Evolutionary conservation across 176 grass and related monocot genomes (phyloP), one percentile per base, ranked within the genome.

Genomic region (Oryza brachyantha): DNA sequence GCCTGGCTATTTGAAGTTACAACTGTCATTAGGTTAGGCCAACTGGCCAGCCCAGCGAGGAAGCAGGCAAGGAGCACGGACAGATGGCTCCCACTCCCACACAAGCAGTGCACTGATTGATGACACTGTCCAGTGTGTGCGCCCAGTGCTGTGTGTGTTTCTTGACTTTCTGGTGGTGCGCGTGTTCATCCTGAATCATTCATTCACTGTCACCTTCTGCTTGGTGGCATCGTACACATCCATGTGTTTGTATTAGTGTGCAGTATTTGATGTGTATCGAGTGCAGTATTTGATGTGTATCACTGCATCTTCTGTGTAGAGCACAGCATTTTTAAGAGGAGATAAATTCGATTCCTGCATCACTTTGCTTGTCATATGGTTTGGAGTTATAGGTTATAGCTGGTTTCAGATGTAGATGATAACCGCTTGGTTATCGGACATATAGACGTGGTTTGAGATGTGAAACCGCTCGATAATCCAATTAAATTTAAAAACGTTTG

Each of bases 181-280:
- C 72, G 72, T 70, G 85, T 35, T 72, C n/a, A 57, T 72, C 66
- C 4, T 57, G 72, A 61, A 86, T 81, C 72, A 41, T 70, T 81
- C 72, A 41, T 70, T 64, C 22, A 45, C 35, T 42, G 38, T 8
- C 39, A 17, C 14, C 38, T 70, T 25, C 24, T 3, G 13, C 27
- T 41, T 24, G 10, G 19, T 25, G n/a, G 5, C 22, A 37, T 12
- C 65, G 7, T 25, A 41, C 13, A 27, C 5, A 68, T 68, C 37
- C 37, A 3, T 13, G n/a, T 68, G 46, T 8, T 19, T 19, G 17
- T 52, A 21, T 52, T 52, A 52, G 0, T 8, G 1, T 52, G 21
- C 46, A 52, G 46, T 65, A 21, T 21, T 21, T 13, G 17, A 17
- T 65, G 31, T 10, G 4, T 13, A 32, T 60, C 57, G 32, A 5